phyloP scores from a whole-genome alignment of 2,329 filamentous ascomycete genomes.

The Xenoacremonium recifei region DNA sequence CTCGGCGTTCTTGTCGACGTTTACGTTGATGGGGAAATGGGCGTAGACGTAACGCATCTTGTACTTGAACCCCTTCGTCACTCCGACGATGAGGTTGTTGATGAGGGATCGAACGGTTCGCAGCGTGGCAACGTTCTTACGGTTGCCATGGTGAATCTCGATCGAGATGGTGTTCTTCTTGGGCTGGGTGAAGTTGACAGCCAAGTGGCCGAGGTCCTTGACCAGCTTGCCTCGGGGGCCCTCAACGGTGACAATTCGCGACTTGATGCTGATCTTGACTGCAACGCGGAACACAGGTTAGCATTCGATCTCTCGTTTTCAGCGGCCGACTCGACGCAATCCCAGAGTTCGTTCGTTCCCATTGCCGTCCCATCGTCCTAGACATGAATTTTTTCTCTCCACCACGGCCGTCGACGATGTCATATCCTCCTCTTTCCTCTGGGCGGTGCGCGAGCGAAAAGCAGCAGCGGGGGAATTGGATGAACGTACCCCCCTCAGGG shows the following conservation, averaged over 20 bases:
- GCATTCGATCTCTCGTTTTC: slow-evolving; percentile 22
- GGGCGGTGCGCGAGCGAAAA: too few species aligned
- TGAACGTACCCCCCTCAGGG: slow-evolving; percentile 89
- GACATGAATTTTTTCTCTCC: too few species aligned
- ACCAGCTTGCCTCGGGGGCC: slow-evolving; percentile 94
- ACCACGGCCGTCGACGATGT: neutral
- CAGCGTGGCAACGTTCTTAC: slow-evolving; percentile 97
- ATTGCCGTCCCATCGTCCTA: too few species aligned
- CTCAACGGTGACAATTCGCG: slow-evolving; percentile 93
- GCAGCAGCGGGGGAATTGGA: slow-evolving; percentile 12
- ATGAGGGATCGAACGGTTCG: slow-evolving; percentile 97
- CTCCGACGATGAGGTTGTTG: slow-evolving; percentile 97
- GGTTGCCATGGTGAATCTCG: slow-evolving; percentile 96
- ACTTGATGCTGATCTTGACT: slow-evolving; percentile 99
- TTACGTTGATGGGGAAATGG: slow-evolving; percentile 99
- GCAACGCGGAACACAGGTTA: slow-evolving; percentile 35
- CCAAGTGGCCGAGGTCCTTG: slow-evolving; percentile 95
- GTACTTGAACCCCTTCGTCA: slow-evolving; percentile 99
- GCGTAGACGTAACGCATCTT: slow-evolving; percentile 99
- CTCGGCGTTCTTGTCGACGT: slow-evolving; percentile 94
- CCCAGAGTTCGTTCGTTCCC: too few species aligned
- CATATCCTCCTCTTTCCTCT: too few species aligned
- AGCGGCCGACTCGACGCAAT: too few species aligned
- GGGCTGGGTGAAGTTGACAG: slow-evolving; percentile 91
- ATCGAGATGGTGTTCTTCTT: slow-evolving; percentile 88